Conservation (phyloP, 164 flowering plant genomes). For the Stephania cephalantha region DNA sequence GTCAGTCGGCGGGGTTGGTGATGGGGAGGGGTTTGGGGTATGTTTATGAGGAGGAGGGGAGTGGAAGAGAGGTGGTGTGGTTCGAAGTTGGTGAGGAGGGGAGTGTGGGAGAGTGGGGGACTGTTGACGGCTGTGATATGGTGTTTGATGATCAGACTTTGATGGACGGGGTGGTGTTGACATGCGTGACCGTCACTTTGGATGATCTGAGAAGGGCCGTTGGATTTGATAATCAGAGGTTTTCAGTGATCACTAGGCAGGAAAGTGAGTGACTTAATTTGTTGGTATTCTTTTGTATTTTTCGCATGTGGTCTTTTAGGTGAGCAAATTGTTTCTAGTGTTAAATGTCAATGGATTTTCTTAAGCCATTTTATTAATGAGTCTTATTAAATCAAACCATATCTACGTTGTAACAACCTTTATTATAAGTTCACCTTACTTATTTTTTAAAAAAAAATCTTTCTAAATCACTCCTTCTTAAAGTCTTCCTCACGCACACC, state of each 20-base stretch:
- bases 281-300: too few relatives aligned
- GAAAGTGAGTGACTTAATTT: too few relatives aligned
- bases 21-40: conserved; percentile 29
- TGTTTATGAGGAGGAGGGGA: conserved; percentile 29
- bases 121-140: conserved; percentile 23
- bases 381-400: too few relatives aligned
- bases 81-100: conserved; percentile 33
- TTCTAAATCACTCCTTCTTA: too few relatives aligned
- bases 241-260: neutral
- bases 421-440: too few relatives aligned
- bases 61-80: conserved; percentile 33
- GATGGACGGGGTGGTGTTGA: conserved; percentile 30
- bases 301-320: too few relatives aligned
- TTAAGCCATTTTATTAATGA: too few relatives aligned
- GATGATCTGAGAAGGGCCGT: conserved; percentile 30
- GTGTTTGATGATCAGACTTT: conserved; percentile 10
- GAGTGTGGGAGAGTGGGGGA: conserved; percentile 37
- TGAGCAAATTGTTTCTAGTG: too few relatives aligned
- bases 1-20: conserved; percentile 18
- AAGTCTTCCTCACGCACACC: too few relatives aligned
- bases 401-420: too few relatives aligned
- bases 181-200: conserved; percentile 40
- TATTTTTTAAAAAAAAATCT: too few relatives aligned
- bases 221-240: neutral
- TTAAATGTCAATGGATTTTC: too few relatives aligned